Percentiles rank a stretch among this genome's conserved stretches.
These are phyloP conservation scores for Macrotyloma uniflorum DNA, from an alignment of 306 rosid genomes.

Conservation along the genomic window DNA sequence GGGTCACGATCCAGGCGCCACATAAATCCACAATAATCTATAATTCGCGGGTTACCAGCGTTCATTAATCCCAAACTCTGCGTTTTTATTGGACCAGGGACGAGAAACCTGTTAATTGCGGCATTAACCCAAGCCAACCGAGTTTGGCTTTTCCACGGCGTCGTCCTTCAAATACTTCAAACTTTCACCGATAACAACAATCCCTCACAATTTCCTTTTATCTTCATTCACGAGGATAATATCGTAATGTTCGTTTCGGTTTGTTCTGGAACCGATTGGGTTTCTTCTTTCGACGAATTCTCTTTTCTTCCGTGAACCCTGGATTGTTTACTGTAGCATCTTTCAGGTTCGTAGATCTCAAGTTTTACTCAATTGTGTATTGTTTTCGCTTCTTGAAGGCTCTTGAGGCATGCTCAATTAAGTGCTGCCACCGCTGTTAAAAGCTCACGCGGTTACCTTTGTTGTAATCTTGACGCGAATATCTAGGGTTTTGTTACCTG, in stretches of 20 bases:
- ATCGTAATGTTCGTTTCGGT: neutral
- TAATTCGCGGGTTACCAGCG: constrained; percentile 31
- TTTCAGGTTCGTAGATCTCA: constrained; percentile 34
- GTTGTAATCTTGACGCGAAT: neutral
- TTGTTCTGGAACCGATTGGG: neutral
- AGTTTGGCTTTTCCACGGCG: constrained; percentile 24
- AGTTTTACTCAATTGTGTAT: neutral
- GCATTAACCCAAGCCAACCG: neutral
- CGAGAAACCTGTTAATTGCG: neutral
- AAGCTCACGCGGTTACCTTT: neutral
- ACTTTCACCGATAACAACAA: neutral
- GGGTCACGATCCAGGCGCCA: constrained; percentile 47
- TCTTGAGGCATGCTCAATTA: neutral
- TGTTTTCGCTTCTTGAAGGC: neutral
- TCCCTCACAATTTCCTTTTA: constrained; percentile 4
- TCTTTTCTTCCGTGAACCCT: constrained; percentile 12
- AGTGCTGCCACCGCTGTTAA: neutral
- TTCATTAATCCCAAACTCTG: constrained; percentile 30
- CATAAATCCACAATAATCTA: constrained; percentile 36
- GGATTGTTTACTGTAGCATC: neutral
- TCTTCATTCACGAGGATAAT: neutral
- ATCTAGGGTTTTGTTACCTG: constrained; percentile 45
- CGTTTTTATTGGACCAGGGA: constrained; percentile 47
- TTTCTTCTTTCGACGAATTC: neutral
- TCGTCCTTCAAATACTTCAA: neutral